Evolutionary conservation across 192 early-diverging fungal genomes (phyloP).

Genomic region (Linnemannia hyalina): DNA sequence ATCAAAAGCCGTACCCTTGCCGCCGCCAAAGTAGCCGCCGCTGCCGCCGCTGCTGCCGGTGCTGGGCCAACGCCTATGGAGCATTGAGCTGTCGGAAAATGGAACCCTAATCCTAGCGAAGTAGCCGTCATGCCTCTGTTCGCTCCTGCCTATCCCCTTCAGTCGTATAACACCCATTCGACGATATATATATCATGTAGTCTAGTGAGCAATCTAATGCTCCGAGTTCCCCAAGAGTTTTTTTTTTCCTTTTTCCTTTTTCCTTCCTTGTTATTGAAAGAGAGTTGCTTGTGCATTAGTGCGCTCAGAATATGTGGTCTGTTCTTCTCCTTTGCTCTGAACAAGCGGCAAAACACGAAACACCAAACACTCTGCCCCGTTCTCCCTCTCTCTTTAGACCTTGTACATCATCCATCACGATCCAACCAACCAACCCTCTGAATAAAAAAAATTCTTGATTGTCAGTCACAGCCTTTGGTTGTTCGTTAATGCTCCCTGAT

Average conservation of each 20-base stretch:
- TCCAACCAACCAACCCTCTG: background rate
- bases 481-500: background rate
- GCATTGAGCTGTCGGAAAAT: background rate
- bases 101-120: background rate
- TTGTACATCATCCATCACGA: background rate
- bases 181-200: background rate
- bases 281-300: background rate
- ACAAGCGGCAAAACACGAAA: background rate
- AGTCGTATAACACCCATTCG: background rate
- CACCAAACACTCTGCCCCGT: background rate
- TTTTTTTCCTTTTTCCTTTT: background rate
- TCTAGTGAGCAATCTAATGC: background rate
- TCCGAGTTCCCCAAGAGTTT: background rate
- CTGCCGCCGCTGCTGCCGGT: background rate
- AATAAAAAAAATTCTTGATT: background rate
- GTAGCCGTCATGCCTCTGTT: background rate
- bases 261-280: background rate
- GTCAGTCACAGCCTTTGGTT: background rate
- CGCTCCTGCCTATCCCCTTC: background rate
- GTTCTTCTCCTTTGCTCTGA: too few relatives aligned
- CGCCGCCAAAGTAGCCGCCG: background rate
- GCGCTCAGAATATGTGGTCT: too few relatives aligned
- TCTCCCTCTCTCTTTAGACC: background rate
- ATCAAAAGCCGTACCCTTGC: slow-evolving; percentile 10
- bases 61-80: background rate